Evolutionary conservation across 2,329 filamentous ascomycete genomes (phyloP).

Genomic region (Botrytis elliptica): DNA sequence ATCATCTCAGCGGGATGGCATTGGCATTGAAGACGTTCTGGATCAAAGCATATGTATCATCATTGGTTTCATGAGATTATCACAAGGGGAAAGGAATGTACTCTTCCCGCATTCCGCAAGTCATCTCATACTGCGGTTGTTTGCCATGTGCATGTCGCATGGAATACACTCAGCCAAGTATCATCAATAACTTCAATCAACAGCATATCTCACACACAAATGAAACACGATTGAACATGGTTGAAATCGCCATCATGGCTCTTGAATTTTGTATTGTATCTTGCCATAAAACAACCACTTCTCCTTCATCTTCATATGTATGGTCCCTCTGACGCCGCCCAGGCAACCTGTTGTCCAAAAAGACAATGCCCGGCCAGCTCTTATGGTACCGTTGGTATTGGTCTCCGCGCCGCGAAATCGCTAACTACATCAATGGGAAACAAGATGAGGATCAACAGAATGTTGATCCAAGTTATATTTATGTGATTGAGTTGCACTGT

Average conservation of each 20-base stretch:
- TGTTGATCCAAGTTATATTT: slow-evolving; percentile 56
- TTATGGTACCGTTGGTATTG: slow-evolving; percentile 53
- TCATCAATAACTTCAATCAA: background rate
- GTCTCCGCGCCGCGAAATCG: slow-evolving; percentile 61
- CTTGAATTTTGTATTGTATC: background rate
- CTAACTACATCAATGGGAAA: slow-evolving; percentile 59
- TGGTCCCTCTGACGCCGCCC: slow-evolving; percentile 83
- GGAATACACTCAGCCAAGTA: background rate
- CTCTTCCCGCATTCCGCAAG: background rate
- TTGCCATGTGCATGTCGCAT: background rate
- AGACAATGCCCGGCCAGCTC: slow-evolving; percentile 55
- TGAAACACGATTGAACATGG: background rate
- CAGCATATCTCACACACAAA: background rate
- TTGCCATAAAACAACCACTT: background rate
- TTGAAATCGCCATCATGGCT: background rate
- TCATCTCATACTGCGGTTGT: background rate
- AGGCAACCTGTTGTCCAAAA: slow-evolving; percentile 54
- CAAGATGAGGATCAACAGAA: slow-evolving; percentile 65
- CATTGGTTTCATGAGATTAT: background rate
- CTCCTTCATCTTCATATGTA: slow-evolving; percentile 48
- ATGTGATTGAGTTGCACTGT: slow-evolving; percentile 78
- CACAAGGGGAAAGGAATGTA: background rate
- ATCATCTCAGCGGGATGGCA: background rate
- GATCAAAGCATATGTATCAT: too few relatives aligned
- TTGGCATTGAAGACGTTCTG: background rate